phyloP scores from a whole-genome alignment of 768 basidiomycete genomes.

The Russula lepida region DNA sequence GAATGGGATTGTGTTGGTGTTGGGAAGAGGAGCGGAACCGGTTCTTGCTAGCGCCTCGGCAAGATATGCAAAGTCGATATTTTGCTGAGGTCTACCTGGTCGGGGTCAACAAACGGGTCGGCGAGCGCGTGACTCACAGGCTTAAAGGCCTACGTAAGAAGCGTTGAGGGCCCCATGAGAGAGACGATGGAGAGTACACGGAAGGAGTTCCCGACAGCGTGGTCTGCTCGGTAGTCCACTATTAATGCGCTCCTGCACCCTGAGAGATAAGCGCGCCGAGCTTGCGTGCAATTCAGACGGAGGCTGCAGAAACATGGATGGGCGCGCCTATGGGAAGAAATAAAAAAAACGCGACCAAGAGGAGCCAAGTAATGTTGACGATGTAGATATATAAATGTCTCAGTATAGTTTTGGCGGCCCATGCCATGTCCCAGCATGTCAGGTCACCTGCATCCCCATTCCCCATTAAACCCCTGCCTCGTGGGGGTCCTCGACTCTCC shows the following conservation, averaged over 20 bases:
- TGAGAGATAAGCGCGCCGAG: slow-evolving; percentile 48
- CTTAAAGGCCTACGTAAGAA: slow-evolving; percentile 72
- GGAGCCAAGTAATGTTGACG: slow-evolving; percentile 48
- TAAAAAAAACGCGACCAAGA: slow-evolving; percentile 64
- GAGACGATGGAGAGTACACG: slow-evolving; percentile 41
- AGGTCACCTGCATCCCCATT: too few species aligned
- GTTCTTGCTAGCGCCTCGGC: slow-evolving; percentile 62
- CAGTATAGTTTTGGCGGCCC: too few species aligned
- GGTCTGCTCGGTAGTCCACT: slow-evolving; percentile 81
- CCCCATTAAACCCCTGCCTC: too few species aligned
- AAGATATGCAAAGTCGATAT: slow-evolving; percentile 88
- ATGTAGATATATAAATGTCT: too few species aligned
- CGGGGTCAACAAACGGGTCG: slow-evolving; percentile 80
- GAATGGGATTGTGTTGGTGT: not conserved
- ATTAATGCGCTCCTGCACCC: slow-evolving; percentile 49
- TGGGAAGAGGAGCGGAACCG: slow-evolving; percentile 29
- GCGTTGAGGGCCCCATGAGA: not conserved
- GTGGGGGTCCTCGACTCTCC: too few species aligned
- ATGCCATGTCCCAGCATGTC: too few species aligned
- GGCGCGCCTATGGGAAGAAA: slow-evolving; percentile 63
- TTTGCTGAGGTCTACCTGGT: too few species aligned
- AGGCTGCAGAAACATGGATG: slow-evolving; percentile 72
- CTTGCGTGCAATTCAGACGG: slow-evolving; percentile 58
- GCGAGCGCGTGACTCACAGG: slow-evolving; percentile 78
- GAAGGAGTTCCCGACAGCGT: slow-evolving; percentile 64